Evolutionary conservation across 345 rosid genomes (phyloP), one percentile per base, ranked within the genome.

Genomic region (Barbarea vulgaris): DNA sequence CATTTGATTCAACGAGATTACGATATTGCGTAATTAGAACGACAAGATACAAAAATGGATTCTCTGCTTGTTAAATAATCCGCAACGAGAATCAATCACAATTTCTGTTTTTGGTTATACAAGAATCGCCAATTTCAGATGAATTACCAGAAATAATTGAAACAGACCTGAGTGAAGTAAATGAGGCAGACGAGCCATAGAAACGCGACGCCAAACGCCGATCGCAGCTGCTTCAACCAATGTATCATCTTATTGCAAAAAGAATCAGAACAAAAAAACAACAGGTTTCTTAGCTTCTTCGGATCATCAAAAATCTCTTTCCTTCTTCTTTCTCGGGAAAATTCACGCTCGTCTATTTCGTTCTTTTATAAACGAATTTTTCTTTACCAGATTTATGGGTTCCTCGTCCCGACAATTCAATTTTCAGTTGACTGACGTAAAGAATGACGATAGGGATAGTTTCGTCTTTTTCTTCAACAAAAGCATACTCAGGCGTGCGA

Each of bases 141-240:
- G 24, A 30, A 42, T 21, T 31, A 51, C 17, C 0, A 2, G 22
- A 57, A 18, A 50, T 6, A 47, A 39, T 24, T 36, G 44, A 13
- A 60, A 60, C 22, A 51, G 37, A 37, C 54, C 97, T 94, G 98
- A 14, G 97, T 91, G 81, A 91, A 94, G 83, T 94, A 91, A 70
- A 94, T 85, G 84, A 90, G 84, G 81, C 97, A 94, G 74, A 94
- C 79, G 21, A 94, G 91, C 98, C 97, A 94, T 30, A 91, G 62
- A 87, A 94, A 94, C 18, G 98, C 78, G 74, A 85, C 70, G 4
- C 97, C 97, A 51, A 90, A 92, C 57, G 89, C 86, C 57, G 78
- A 81, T 73, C 68, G 80, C 84, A 94, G 67, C 84, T 81, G 88
- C 64, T 81, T 85, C 33, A 87, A 22, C 86, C 95, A 83, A 79